phyloP scores from a whole-genome alignment of 352 stramenopile species.

The Globisporangium polare region DNA sequence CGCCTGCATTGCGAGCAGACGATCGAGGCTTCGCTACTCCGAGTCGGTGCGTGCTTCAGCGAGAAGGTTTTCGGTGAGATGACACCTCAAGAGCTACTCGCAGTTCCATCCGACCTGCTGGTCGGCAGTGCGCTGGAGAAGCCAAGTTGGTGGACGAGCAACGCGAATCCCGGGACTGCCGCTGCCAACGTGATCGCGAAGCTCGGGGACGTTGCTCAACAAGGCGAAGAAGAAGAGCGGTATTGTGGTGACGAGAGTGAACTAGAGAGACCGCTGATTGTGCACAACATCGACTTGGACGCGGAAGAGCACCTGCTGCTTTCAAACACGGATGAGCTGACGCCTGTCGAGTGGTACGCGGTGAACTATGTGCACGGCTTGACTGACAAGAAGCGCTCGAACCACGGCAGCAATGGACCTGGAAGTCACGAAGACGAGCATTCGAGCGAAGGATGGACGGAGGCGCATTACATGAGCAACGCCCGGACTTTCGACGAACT shows the following conservation, averaged over 20 bases:
- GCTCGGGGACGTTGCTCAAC: conserved; percentile 26
- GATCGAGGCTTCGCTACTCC: conserved; percentile 71
- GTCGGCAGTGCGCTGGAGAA: conserved; percentile 49
- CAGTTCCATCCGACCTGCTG: conserved; percentile 41
- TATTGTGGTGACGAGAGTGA: conserved; percentile 44
- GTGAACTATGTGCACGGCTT: conserved; percentile 69
- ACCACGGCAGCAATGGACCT: conserved; percentile 5
- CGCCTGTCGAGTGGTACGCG: conserved; percentile 81
- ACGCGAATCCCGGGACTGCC: conserved; percentile 27
- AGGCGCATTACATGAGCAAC: conserved; percentile 19
- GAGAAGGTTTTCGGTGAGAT: conserved; percentile 83
- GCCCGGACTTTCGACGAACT: conserved; percentile 46
- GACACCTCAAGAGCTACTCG: conserved; percentile 63
- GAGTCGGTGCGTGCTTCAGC: conserved; percentile 60
- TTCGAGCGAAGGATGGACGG: conserved; percentile 12
- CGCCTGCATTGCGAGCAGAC: conserved; percentile 80
- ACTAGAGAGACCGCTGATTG: conserved; percentile 40
- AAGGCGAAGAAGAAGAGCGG: conserved; percentile 41
- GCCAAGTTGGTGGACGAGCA: conserved; percentile 62
- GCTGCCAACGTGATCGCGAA: conserved; percentile 22
- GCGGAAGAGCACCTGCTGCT: conserved; percentile 79
- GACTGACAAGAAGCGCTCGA: conserved; percentile 52
- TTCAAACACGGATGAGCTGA: conserved; percentile 80
- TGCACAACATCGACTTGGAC: conserved; percentile 68
- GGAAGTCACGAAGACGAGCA: conserved; percentile 22